Evolutionary conservation across 768 basidiomycete species (phyloP), one percentile per base, ranked within the genome.

Genomic region (Kwoniella botswanensis): DNA sequence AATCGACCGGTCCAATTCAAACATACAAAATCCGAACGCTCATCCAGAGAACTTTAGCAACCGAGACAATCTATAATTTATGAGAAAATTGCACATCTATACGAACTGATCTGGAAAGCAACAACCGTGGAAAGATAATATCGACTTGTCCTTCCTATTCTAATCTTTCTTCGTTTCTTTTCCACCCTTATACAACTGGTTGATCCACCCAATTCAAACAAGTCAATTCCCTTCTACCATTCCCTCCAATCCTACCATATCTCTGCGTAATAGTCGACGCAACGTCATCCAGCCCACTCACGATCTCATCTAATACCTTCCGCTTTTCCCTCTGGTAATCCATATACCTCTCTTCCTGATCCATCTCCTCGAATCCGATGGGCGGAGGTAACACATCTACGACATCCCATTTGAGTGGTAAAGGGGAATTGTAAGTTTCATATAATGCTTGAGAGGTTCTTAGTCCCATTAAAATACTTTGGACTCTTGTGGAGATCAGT

Each of bases 151-250:
- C 26, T 2, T 26, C 26, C 26, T 26, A 26, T 26, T 26, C 26
- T 26, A 26, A 2, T 26, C 26, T 3, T 26, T 26, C 4, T 26
- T 3, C 26, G 26, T 26, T 26, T 26, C 26, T 26, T 26, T 3
- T 26, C 26, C 26, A 26, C 4, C 3, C 26, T 3, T 26, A 26
- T 26, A 26, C 26, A 26, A 26, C 26, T 4, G 3, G 26, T 26
- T 26, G 26, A 35, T 35, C 35, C 35, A 35, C 97, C 95, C 35
- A 98, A 88, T 65, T 98, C 88, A 78, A 98, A 77, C 54, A 98
- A 86, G 82, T 97, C 94, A 29, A 73, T 65, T 29, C 73, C 71
- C 44, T 59, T 42, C 67, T 35, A 3, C 68, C 68, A 2, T 58
- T 46, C 11, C 4, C n/a, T 26, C 50, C 68, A 1, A 70, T 65